These are phyloP conservation scores for Rhizopogon vulgaris DNA, from an alignment of 768 basidiomycete species.

Conservation along the genomic window DNA sequence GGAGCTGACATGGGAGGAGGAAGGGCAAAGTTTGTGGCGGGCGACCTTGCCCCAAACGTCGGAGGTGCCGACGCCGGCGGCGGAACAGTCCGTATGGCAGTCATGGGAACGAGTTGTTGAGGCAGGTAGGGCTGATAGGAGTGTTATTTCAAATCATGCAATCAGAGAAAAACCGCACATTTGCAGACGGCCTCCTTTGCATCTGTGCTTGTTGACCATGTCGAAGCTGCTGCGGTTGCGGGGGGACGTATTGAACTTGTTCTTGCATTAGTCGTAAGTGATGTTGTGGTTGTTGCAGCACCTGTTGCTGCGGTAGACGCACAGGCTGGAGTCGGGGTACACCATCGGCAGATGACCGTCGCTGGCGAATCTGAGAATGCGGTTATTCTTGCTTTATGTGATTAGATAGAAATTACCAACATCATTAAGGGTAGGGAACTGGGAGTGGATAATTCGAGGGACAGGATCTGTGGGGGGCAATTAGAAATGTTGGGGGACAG, in stretches of 20 bases:
- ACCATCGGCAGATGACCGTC: neutral
- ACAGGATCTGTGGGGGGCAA: neutral
- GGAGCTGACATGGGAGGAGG: neutral
- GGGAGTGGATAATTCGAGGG: neutral
- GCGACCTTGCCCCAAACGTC: neutral
- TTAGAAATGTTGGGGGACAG: neutral
- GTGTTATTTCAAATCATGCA: neutral
- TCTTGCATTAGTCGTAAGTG: neutral
- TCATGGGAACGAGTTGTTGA: neutral
- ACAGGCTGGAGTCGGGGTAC: conserved; percentile 1
- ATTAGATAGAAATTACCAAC: neutral
- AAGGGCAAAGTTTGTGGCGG: neutral
- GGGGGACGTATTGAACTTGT: neutral
- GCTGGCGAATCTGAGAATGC: neutral
- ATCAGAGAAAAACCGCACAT: neutral
- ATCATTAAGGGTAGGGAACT: neutral
- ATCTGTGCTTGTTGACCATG: neutral
- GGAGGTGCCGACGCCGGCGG: neutral
- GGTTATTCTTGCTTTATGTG: neutral
- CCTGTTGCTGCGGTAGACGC: conserved; percentile 1
- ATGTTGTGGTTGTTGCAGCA: conserved; percentile 1
- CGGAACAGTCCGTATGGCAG: neutral
- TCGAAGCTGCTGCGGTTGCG: conserved; percentile 1
- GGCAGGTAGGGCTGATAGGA: neutral
- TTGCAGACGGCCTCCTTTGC: neutral